Conservation (phyloP, 495 filamentous ascomycete species). For the Thermochaetoides thermophila region DNA sequence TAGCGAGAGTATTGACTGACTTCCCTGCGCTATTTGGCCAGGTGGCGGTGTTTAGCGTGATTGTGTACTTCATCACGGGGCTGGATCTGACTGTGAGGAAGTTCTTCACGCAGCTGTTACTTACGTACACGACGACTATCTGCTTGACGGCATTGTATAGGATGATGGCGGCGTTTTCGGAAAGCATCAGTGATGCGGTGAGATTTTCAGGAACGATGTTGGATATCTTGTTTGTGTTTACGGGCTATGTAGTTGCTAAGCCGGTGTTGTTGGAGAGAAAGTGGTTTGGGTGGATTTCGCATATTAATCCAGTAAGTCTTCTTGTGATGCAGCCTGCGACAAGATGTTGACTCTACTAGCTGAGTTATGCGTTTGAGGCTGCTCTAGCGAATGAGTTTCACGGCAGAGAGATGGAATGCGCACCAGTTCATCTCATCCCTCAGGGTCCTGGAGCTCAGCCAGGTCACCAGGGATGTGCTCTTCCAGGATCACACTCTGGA, state of each 20-base stretch:
- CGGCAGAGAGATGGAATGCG: constrained; percentile 32
- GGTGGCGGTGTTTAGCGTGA: constrained; percentile 53
- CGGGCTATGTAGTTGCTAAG: constrained; percentile 57
- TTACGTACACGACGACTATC: constrained; percentile 48
- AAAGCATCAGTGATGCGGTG: constrained; percentile 46
- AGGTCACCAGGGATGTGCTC: constrained; percentile 44
- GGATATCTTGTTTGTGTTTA: constrained; percentile 65
- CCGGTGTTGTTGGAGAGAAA: constrained; percentile 42
- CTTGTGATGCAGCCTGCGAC: neutral
- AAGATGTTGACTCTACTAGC: neutral
- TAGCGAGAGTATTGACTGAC: constrained; percentile 66
- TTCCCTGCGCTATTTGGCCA: constrained; percentile 56
- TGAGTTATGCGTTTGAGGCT: constrained; percentile 55
- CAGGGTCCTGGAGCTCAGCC: constrained; percentile 37
- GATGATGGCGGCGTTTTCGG: constrained; percentile 48
- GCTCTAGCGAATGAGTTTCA: constrained; percentile 57
- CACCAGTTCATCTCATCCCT: constrained; percentile 40
- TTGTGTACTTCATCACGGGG: constrained; percentile 66
- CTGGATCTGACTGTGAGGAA: constrained; percentile 56
- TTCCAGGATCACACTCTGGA: constrained; percentile 39
- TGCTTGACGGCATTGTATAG: constrained; percentile 51
- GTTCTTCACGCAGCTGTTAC: constrained; percentile 65
- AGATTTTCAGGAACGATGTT: constrained; percentile 36
- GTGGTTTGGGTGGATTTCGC: constrained; percentile 65
- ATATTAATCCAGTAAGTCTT: constrained; percentile 50